Evolutionary conservation across 345 rosid species (phyloP).

Genomic region (Acer saccharum): DNA sequence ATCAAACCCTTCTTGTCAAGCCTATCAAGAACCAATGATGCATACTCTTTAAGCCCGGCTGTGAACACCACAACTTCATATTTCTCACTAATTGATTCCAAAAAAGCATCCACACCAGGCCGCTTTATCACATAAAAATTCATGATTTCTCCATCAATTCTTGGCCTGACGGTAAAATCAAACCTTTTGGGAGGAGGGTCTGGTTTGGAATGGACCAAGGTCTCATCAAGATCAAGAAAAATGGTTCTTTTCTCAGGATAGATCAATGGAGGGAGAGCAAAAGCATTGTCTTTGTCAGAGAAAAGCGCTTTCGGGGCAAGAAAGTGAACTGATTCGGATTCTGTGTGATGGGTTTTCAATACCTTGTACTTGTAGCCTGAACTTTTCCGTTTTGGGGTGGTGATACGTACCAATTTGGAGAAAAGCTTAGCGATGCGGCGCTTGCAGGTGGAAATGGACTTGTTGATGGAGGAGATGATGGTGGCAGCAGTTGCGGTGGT

Average conservation of each 20-base stretch:
- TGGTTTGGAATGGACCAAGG: slow-evolving; percentile 74
- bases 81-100: slow-evolving; percentile 52
- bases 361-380: slow-evolving; percentile 61
- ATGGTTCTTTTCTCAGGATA: slow-evolving; percentile 50
- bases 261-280: slow-evolving; percentile 40
- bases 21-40: slow-evolving; percentile 67
- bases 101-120: slow-evolving; percentile 77
- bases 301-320: slow-evolving; percentile 34
- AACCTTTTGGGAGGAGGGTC: slow-evolving; percentile 63
- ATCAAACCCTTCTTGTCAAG: slow-evolving; percentile 59
- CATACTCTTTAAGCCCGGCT: slow-evolving; percentile 83
- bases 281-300: slow-evolving; percentile 27
- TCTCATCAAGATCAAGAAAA: slow-evolving; percentile 93
- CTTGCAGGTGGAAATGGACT: slow-evolving; percentile 56
- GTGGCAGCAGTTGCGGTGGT: slow-evolving; percentile 36
- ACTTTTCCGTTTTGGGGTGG: slow-evolving; percentile 44
- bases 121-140: slow-evolving; percentile 82
- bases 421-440: slow-evolving; percentile 67
- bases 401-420: slow-evolving; percentile 48
- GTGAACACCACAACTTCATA: slow-evolving; percentile 85
- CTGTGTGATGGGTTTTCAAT: slow-evolving; percentile 33
- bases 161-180: slow-evolving; percentile 71
- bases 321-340: background rate
- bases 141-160: slow-evolving; percentile 57
- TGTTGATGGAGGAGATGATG: slow-evolving; percentile 63